Percentiles rank a stretch among this genome's conserved stretches.
Conservation (phyloP, 441 rosid genomes). For the Omphalea diandra region DNA sequence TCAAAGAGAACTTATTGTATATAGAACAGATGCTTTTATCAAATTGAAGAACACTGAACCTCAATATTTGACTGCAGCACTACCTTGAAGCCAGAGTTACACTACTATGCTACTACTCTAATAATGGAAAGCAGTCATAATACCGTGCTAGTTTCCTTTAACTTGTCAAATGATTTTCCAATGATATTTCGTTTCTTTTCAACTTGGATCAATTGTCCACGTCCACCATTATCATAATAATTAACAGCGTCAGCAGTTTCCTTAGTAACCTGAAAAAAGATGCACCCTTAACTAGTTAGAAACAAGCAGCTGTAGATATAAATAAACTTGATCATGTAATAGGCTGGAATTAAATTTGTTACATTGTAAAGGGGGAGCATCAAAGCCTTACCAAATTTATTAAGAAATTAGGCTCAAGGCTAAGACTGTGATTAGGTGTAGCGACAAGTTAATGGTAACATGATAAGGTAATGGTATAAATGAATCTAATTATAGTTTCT, state of each 20-base stretch:
- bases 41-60: background rate
- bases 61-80: background rate
- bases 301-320: constrained; percentile 8
- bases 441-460: background rate
- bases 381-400: background rate
- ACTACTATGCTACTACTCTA: constrained; percentile 2
- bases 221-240: constrained; percentile 38
- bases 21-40: background rate
- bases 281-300: constrained; percentile 23
- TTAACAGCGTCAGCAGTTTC: constrained; percentile 32
- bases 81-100: constrained; percentile 8
- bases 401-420: background rate
- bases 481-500: background rate
- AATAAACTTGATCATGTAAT: background rate
- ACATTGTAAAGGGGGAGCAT: background rate
- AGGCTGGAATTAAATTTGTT: background rate
- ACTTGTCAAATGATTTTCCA: constrained; percentile 75
- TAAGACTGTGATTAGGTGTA: background rate
- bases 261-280: constrained; percentile 45
- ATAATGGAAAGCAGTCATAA: constrained; percentile 20
- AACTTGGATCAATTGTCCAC: constrained; percentile 46
- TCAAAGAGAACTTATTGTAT: background rate
- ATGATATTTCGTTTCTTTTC: constrained; percentile 72
- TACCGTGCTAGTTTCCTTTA: constrained; percentile 89
- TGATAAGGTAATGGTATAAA: background rate